phyloP scores from a whole-genome alignment of 345 rosid species.

The Lepidium didymum region DNA sequence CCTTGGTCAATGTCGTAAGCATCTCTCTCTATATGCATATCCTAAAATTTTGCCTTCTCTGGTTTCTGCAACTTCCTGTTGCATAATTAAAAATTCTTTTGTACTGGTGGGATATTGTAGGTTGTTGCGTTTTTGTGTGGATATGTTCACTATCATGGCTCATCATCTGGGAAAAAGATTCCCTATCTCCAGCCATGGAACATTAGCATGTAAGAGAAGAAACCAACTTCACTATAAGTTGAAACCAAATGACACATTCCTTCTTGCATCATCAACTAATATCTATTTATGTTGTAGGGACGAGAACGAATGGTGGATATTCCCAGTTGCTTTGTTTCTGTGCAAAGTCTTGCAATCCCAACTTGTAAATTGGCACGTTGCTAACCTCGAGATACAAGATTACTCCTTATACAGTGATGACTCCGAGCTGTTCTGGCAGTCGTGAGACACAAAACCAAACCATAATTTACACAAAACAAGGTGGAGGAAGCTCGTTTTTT shows the following conservation, averaged over 20 bases:
- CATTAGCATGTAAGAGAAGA: slow-evolving; percentile 67
- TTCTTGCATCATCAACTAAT: slow-evolving; percentile 7
- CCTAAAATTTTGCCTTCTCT: neutral
- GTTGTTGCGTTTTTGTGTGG: slow-evolving; percentile 65
- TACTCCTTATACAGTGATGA: slow-evolving; percentile 73
- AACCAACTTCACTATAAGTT: neutral
- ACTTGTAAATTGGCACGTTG: slow-evolving; percentile 73
- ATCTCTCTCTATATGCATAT: neutral
- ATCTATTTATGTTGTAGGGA: slow-evolving; percentile 46
- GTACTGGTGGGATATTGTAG: slow-evolving; percentile 31
- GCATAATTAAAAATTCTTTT: neutral
- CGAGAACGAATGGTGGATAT: slow-evolving; percentile 98
- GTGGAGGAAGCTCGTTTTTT: slow-evolving; percentile 24
- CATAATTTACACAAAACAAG: slow-evolving; percentile 3
- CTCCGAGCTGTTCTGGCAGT: slow-evolving; percentile 73
- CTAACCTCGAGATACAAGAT: slow-evolving; percentile 90
- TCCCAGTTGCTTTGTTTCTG: slow-evolving; percentile 60
- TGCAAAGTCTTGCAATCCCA: slow-evolving; percentile 75
- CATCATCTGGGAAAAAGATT: slow-evolving; percentile 50
- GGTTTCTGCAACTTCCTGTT: slow-evolving; percentile 8
- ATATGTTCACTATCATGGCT: slow-evolving; percentile 57
- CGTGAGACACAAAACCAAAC: slow-evolving; percentile 23
- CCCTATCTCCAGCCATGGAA: slow-evolving; percentile 79
- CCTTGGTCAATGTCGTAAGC: slow-evolving; percentile 81
- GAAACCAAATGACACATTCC: neutral